These are phyloP conservation scores for Cyberlindnera petersonii DNA, from an alignment of 805 yeast species.

Conservation along the genomic window DNA sequence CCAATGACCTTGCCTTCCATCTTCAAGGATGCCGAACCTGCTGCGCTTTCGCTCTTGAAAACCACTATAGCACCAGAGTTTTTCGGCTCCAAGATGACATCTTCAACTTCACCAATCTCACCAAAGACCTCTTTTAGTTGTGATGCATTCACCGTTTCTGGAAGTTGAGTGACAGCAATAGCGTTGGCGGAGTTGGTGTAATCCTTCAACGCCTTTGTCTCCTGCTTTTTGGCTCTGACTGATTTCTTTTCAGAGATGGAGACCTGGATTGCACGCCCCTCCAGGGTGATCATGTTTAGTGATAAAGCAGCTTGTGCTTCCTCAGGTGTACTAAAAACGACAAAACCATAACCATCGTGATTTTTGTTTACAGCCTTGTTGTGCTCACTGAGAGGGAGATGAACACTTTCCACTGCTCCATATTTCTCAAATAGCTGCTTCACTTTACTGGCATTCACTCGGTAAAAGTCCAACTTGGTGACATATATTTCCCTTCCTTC, in stretches of 20 bases:
- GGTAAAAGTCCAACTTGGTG: constrained; percentile 46
- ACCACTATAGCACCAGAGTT: constrained; percentile 47
- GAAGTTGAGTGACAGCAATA: constrained; percentile 27
- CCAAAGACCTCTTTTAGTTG: constrained; percentile 33
- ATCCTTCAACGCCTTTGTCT: constrained; percentile 20
- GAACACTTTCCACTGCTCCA: constrained; percentile 52
- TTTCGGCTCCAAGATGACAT: constrained; percentile 44
- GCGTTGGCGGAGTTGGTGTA: constrained; percentile 22
- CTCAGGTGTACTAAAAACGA: constrained; percentile 41
- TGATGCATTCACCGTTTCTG: constrained; percentile 36
- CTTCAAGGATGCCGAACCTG: constrained; percentile 49
- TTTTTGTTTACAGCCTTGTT: constrained; percentile 25
- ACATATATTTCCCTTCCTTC: constrained; percentile 58
- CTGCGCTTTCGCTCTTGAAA: constrained; percentile 37
- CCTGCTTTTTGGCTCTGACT: constrained; percentile 31
- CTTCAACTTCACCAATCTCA: constrained; percentile 35
- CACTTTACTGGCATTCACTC: constrained; percentile 37
- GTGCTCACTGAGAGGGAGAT: constrained; percentile 40
- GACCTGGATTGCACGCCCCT: constrained; percentile 47
- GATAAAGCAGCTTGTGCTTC: constrained; percentile 47
- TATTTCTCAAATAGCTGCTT: constrained; percentile 39
- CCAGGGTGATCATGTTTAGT: constrained; percentile 38
- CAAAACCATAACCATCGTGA: constrained; percentile 65
- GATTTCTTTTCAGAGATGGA: constrained; percentile 42
- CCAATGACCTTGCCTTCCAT: constrained; percentile 39